Percentiles rank a stretch among this genome's conserved stretches.
phyloP scores from a whole-genome alignment of 2,329 filamentous ascomycete species.

The Ophiostoma australiae region DNA sequence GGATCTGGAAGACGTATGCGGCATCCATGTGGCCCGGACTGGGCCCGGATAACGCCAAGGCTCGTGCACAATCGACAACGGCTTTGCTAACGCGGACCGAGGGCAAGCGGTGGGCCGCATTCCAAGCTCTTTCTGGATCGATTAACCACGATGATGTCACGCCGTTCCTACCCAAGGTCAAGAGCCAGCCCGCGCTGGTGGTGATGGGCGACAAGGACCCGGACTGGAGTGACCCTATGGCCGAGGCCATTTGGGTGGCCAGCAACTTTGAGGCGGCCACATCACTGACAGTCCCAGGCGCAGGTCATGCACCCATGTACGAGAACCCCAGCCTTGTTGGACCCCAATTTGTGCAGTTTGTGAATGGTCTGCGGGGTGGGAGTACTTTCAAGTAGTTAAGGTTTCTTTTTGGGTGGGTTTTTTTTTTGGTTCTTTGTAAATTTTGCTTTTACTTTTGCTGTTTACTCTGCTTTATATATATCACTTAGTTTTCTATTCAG shows the following conservation, averaged over 20 bases:
- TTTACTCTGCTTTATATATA: background rate
- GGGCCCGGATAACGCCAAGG: conserved; percentile 16
- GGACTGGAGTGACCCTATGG: conserved; percentile 27
- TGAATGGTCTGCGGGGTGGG: conserved; percentile 20
- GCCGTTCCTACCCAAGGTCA: conserved; percentile 20
- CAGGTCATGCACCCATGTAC: conserved; percentile 28
- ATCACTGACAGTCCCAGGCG: conserved; percentile 22
- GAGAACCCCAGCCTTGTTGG: conserved; percentile 26
- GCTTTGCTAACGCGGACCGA: conserved; percentile 18
- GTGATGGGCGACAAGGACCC: conserved; percentile 29
- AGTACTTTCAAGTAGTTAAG: background rate
- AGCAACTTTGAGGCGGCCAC: conserved; percentile 23
- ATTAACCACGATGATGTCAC: conserved; percentile 25
- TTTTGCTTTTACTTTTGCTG: background rate
- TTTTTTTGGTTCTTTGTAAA: background rate
- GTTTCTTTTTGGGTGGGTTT: background rate
- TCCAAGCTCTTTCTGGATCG: conserved; percentile 21
- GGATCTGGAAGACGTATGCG: conserved; percentile 24
- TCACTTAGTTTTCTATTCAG: background rate
- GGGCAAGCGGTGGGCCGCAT: conserved; percentile 25
- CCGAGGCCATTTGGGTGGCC: conserved; percentile 29
- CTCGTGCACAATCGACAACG: conserved; percentile 21
- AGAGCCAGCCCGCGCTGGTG: conserved; percentile 25
- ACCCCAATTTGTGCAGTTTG: conserved; percentile 24
- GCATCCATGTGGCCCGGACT: conserved; percentile 28